A percentile compares a stretch with the other conserved stretches of the same genome.
Conservation (phyloP, 1,284 basidiomycete genomes). For the Microstroma glucosiphilum region DNA sequence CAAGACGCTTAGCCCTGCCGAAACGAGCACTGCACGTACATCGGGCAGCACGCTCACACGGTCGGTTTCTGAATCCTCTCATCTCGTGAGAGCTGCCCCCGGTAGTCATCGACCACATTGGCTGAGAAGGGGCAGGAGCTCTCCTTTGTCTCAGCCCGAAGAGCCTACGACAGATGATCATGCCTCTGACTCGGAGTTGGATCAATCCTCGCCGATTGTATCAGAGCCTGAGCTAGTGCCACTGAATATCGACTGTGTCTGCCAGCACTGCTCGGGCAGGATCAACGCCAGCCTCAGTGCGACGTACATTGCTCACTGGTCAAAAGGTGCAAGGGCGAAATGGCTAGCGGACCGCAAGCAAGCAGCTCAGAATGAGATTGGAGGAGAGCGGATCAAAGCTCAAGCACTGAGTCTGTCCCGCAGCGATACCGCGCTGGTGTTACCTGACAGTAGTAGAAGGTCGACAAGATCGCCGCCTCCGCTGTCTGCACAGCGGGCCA, state of each 20-base stretch:
- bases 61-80: neutral
- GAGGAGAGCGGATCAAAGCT: neutral
- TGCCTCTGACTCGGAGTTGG: neutral
- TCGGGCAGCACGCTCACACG: neutral
- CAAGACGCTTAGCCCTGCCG: no score
- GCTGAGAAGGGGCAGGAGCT: neutral
- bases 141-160: neutral
- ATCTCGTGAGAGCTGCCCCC: neutral
- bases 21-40: no score
- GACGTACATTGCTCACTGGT: neutral
- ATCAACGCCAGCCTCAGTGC: neutral
- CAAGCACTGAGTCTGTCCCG: no score
- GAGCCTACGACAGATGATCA: neutral
- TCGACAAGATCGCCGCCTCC: neutral
- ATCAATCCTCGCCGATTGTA: neutral
- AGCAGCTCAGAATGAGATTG: neutral
- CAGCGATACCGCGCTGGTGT: neutral
- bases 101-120: neutral
- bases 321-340: neutral
- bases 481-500: neutral
- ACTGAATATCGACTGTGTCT: neutral
- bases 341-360: constrained; percentile 5
- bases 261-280: neutral
- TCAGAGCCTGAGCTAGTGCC: neutral
- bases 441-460: neutral